Conservation (phyloP, 768 basidiomycete genomes). For the Rhodosporidiobolus sp. region DNA sequence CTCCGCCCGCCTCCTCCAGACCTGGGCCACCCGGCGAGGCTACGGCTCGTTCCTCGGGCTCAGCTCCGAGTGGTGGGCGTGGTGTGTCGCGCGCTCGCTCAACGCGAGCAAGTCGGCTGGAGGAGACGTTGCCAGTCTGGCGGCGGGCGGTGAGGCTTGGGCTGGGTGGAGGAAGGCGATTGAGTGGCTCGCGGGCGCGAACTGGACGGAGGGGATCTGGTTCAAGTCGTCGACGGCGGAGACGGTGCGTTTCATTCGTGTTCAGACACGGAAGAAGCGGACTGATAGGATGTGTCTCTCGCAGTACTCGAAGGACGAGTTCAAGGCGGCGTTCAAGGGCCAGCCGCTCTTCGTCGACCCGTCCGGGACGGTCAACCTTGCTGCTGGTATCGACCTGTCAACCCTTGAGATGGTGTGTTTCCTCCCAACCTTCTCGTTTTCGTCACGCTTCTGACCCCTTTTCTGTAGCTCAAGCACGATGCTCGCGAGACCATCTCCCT, state of each 20-base stretch:
- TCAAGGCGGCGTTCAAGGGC: slow-evolving; percentile 38
- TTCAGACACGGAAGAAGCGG: slow-evolving; percentile 23
- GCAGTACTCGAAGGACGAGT: slow-evolving; percentile 40
- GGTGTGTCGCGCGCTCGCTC: slow-evolving; percentile 33
- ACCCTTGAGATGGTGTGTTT: slow-evolving; percentile 70
- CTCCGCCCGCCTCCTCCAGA: slow-evolving; percentile 71
- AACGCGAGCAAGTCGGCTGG: slow-evolving; percentile 21
- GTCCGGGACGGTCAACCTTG: slow-evolving; percentile 69
- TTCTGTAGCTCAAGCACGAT: slow-evolving; percentile 54
- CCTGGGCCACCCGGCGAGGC: slow-evolving; percentile 88
- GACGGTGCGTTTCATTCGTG: neutral
- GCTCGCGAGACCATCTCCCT: slow-evolving; percentile 36
- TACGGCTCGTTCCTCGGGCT: slow-evolving; percentile 46
- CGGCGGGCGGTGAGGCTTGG: slow-evolving; percentile 38
- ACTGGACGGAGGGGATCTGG: slow-evolving; percentile 38
- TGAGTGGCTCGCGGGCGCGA: slow-evolving; percentile 37
- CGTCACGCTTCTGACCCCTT: neutral
- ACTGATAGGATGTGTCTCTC: too few relatives aligned
- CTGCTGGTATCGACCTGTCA: slow-evolving; percentile 69
- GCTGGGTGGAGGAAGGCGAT: slow-evolving; percentile 38
- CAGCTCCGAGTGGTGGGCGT: slow-evolving; percentile 33
- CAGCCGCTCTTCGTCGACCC: slow-evolving; percentile 72
- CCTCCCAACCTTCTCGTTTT: neutral
- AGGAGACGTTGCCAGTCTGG: slow-evolving; percentile 13
- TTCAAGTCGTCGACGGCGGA: slow-evolving; percentile 21